A percentile compares a stretch with the other conserved stretches of the same genome.
These are phyloP conservation scores for Sporobolomyces phaffii DNA, from an alignment of 768 basidiomycete species.

Conservation along the genomic window DNA sequence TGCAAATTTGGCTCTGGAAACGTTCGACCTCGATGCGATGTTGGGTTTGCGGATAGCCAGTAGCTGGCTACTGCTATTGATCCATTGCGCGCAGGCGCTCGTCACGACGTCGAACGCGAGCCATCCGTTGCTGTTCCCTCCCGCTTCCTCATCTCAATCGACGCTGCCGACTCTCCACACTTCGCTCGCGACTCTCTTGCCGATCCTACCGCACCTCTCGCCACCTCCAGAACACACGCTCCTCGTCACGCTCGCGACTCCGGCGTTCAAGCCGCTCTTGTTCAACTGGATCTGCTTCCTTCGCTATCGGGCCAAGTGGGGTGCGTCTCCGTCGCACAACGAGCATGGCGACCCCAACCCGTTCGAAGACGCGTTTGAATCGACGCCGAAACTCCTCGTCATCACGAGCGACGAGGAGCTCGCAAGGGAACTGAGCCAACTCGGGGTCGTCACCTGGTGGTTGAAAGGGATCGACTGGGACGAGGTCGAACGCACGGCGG, in stretches of 20 bases:
- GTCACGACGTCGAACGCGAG: slow-evolving; percentile 2
- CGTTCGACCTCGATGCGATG: not conserved
- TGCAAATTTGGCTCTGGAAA: not conserved
- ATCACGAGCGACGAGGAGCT: slow-evolving; percentile 34
- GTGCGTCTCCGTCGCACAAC: slow-evolving; percentile 3
- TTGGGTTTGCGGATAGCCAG: not conserved
- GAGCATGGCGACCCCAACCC: slow-evolving; percentile 8
- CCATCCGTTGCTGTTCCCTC: slow-evolving; percentile 19
- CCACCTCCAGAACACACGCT: slow-evolving; percentile 32
- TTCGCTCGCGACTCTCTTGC: slow-evolving; percentile 32
- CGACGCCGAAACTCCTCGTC: slow-evolving; percentile 26
- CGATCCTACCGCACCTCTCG: slow-evolving; percentile 25
- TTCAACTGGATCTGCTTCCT: slow-evolving; percentile 41
- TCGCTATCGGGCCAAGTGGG: slow-evolving; percentile 29
- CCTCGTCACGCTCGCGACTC: slow-evolving; percentile 36
- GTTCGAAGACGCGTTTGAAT: not conserved
- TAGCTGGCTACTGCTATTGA: not conserved
- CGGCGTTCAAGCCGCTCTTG: slow-evolving; percentile 38
- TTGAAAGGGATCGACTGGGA: slow-evolving; percentile 20
- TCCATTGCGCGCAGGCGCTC: not conserved
- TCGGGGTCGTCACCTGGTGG: slow-evolving; percentile 33
- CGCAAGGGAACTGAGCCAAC: slow-evolving; percentile 25
- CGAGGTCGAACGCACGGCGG: slow-evolving; percentile 10
- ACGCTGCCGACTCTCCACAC: slow-evolving; percentile 27
- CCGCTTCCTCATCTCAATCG: not conserved